Percentiles rank a stretch among this genome's conserved stretches.
Evolutionary conservation across 2,329 filamentous ascomycete genomes (phyloP).

Genomic region (Aspergillus sp.): DNA sequence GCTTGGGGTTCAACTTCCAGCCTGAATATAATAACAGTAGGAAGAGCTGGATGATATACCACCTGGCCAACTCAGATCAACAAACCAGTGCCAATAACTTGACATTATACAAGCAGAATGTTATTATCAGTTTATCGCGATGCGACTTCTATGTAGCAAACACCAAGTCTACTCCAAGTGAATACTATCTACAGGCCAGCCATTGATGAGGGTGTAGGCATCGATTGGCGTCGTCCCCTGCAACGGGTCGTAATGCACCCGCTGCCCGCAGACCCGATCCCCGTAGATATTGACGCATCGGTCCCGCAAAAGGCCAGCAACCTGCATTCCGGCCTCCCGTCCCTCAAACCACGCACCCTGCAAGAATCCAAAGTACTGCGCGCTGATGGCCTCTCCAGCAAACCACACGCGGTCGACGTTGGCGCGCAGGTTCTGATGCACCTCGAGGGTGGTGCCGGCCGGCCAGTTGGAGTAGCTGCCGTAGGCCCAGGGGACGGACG

Average conservation of each 20-base stretch:
- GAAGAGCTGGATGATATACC: too few relatives aligned
- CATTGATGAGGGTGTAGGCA: conserved; percentile 28
- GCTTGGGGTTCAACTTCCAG: too few relatives aligned
- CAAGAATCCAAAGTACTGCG: conserved; percentile 64
- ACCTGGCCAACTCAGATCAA: too few relatives aligned
- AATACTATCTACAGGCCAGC: conserved; percentile 29
- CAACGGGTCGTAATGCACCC: conserved; percentile 26
- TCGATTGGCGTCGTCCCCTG: conserved; percentile 30
- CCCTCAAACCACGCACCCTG: conserved; percentile 63
- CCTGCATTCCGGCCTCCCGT: conserved; percentile 44
- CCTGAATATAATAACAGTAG: too few relatives aligned
- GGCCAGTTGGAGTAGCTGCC: conserved; percentile 72
- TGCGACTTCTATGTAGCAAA: background rate
- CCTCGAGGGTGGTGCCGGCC: conserved; percentile 59
- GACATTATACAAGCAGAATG: background rate
- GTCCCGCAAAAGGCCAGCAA: conserved; percentile 25
- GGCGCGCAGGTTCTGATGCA: conserved; percentile 65
- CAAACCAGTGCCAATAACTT: too few relatives aligned
- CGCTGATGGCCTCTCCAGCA: conserved; percentile 62
- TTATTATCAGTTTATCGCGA: background rate
- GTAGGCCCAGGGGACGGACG: conserved; percentile 48
- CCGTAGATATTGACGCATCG: conserved; percentile 14
- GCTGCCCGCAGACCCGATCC: conserved; percentile 17
- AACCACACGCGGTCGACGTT: conserved; percentile 63
- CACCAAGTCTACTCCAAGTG: conserved; percentile 8